Evolutionary conservation across 2,329 filamentous ascomycete species (phyloP), one percentile per base, ranked within the genome.

Genomic region (Diaporthe longicolla): DNA sequence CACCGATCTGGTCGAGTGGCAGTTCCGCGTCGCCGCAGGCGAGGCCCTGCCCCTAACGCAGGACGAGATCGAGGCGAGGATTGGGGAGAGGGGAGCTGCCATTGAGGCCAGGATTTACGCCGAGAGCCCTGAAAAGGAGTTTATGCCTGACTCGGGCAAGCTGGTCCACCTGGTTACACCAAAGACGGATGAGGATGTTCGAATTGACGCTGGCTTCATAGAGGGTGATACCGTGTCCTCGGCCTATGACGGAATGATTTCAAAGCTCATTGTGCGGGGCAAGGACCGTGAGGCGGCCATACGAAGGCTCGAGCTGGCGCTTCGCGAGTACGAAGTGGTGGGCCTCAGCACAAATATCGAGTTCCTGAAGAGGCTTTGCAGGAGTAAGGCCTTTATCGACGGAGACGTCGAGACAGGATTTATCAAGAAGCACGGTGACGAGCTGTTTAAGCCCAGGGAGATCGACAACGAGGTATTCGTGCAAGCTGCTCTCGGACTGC

Each of bases 191-290:
- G 88, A 93, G 0, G 93, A 95, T 76, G 90, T 98, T 43, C 92
- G 97, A 54, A 95, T 99, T 77, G 97, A 99, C 80, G 95, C 95
- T 59, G 97, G 97, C 1, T 98, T 98, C 82, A 90, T 95, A 37
- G 89, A 95, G 78, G 97, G 97, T 35, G 96, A 98, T 81, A 94
- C 95, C 76, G 94, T 99, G 3, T 97, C 95, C 0, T 94, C 96
- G 74, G 94, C 97, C 71, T 99, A 99, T 83, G 97, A 99, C 79
- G 97, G 97, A 37, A 99, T 99, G 97, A 98, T 99, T 78, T 94
- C 97, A 58, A 99, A 99, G 85, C 89, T 99, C 70, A 99, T 99
- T 78, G 95, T 98, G 8, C 91, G 94, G 73, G 97, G 94, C 0
- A 89, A 91, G 21, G 93, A 93, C 73, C 90, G 97, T 74, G 90